Percentiles rank a stretch among this genome's conserved stretches.
These are phyloP conservation scores for Lolium perenne DNA, from an alignment of 176 grass and related monocot species.

Conservation along the genomic window DNA sequence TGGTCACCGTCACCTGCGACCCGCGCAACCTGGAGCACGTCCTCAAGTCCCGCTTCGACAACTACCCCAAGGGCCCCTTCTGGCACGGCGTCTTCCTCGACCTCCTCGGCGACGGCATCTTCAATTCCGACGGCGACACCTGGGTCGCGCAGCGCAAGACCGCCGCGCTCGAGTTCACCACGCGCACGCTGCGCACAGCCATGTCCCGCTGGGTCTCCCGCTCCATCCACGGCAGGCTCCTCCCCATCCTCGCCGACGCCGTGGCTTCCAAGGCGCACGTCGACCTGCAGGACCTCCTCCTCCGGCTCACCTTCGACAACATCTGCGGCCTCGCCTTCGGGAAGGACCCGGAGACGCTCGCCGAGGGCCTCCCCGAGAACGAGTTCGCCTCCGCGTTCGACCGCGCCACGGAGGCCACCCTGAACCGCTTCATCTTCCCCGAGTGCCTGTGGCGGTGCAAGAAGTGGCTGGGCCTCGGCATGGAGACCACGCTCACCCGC, in stretches of 20 bases:
- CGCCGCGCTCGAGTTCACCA: conserved; percentile 92
- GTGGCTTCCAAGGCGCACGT: conserved; percentile 27
- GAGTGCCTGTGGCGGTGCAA: conserved; percentile 92
- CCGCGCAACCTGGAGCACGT: conserved; percentile 96
- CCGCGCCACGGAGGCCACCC: conserved; percentile 83
- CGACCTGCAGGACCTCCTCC: conserved; percentile 94
- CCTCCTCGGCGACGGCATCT: conserved; percentile 95
- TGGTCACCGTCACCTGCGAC: conserved; percentile 90
- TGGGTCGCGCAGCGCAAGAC: conserved; percentile 95
- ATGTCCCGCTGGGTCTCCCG: conserved; percentile 88
- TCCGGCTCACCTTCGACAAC: conserved; percentile 96
- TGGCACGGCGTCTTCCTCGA: conserved; percentile 92
- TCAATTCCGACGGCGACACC: conserved; percentile 93
- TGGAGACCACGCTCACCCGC: conserved; percentile 75
- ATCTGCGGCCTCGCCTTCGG: conserved; percentile 95
- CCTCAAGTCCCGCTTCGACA: conserved; percentile 90
- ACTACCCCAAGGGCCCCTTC: conserved; percentile 97
- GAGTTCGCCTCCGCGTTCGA: conserved; percentile 85
- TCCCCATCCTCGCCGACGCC: conserved; percentile 72
- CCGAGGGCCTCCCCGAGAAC: conserved; percentile 76
- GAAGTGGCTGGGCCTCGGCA: conserved; percentile 84
- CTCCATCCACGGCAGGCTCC: conserved; percentile 78
- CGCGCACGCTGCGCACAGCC: conserved; percentile 79
- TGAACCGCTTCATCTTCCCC: conserved; percentile 90
- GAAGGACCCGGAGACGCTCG: conserved; percentile 92